Evolutionary conservation across 345 rosid species (phyloP).

Genomic region (Eucalyptus globulus): DNA sequence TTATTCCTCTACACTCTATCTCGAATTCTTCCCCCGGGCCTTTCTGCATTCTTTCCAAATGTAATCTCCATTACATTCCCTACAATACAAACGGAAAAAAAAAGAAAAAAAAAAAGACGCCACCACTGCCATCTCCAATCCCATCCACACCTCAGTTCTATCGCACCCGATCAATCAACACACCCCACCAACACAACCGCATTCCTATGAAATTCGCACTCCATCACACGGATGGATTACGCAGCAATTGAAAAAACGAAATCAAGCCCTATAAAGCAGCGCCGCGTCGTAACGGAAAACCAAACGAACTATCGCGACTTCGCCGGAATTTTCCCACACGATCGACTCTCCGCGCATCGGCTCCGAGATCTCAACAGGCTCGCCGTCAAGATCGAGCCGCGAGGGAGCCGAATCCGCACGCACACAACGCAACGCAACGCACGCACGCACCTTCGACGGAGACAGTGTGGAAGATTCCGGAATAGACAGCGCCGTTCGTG

Average conservation of each 20-base stretch:
- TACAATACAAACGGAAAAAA: neutral
- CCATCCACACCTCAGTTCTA: neutral
- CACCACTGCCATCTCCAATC: neutral
- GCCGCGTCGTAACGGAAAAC: neutral
- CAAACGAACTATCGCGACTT: neutral
- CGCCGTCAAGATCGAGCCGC: neutral
- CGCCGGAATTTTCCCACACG: neutral
- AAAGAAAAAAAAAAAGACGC: neutral
- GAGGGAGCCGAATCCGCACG: conserved; percentile 12
- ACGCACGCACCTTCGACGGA: conserved; percentile 41
- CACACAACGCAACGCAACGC: neutral
- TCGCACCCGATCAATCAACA: neutral
- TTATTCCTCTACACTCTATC: neutral
- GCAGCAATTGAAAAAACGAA: neutral
- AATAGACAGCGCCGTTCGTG: conserved; percentile 70
- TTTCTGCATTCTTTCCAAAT: neutral
- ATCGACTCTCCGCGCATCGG: neutral
- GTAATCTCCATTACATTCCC: neutral
- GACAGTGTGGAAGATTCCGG: conserved; percentile 76
- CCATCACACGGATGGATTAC: neutral
- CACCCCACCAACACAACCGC: neutral
- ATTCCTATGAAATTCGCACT: neutral
- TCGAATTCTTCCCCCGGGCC: neutral
- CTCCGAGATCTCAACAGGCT: neutral
- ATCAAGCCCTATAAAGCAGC: neutral